phyloP scores from a whole-genome alignment of 768 basidiomycete species.

The Scleroderma bovista region DNA sequence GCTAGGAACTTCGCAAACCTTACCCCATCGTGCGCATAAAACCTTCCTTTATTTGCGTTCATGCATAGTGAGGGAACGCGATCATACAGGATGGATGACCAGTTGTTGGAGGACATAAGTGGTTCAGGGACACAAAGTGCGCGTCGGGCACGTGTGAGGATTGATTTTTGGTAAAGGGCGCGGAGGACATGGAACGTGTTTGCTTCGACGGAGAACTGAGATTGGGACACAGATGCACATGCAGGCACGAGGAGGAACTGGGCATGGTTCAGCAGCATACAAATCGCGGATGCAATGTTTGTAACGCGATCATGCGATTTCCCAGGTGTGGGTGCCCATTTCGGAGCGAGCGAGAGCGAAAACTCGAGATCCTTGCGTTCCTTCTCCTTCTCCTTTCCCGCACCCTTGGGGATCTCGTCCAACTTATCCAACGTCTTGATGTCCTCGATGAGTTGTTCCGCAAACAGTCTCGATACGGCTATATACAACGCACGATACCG shows the following conservation, averaged over 20 bases:
- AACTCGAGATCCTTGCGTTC: slow-evolving; percentile 8
- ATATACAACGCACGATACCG: slow-evolving; percentile 61
- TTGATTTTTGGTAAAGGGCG: slow-evolving; percentile 51
- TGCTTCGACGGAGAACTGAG: too few species aligned
- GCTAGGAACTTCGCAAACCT: slow-evolving; percentile 56
- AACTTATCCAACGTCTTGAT: slow-evolving; percentile 34
- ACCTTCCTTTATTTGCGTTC: slow-evolving; percentile 48
- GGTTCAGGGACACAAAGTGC: slow-evolving; percentile 46
- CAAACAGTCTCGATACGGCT: slow-evolving; percentile 55
- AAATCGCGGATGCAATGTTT: slow-evolving; percentile 61
- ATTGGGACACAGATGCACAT: too few species aligned
- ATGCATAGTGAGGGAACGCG: slow-evolving; percentile 62
- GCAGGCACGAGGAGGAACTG: slow-evolving; percentile 19
- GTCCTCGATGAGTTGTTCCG: slow-evolving; percentile 47
- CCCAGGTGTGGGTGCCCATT: slow-evolving; percentile 65
- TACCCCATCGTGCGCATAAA: slow-evolving; percentile 52
- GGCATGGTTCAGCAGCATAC: slow-evolving; percentile 42
- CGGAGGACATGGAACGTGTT: slow-evolving; percentile 42
- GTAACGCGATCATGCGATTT: slow-evolving; percentile 57
- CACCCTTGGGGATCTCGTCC: slow-evolving; percentile 29
- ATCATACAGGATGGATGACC: slow-evolving; percentile 51
- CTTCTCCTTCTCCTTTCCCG: slow-evolving; percentile 13
- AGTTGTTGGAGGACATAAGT: slow-evolving; percentile 55
- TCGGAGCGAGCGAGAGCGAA: slow-evolving; percentile 50
- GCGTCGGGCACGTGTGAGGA: slow-evolving; percentile 53